These are phyloP conservation scores for Pythium folliculosum DNA, from an alignment of 352 stramenopile genomes.

Conservation along the genomic window DNA sequence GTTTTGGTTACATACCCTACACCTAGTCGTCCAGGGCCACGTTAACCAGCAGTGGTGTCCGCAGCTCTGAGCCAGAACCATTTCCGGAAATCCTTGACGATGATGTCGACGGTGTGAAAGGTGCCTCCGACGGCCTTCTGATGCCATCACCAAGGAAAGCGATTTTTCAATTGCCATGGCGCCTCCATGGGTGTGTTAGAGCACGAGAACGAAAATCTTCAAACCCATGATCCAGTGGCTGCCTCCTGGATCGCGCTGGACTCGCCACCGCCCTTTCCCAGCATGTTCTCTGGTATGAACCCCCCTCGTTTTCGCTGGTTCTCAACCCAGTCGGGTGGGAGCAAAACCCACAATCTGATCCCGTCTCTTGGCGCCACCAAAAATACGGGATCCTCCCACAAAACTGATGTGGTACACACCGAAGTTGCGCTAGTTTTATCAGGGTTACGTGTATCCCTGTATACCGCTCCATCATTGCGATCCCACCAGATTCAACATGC, in stretches of 20 bases:
- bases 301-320: not conserved
- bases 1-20: not conserved
- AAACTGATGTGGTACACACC: slow-evolving; percentile 1
- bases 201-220: no score
- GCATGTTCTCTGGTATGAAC: not conserved
- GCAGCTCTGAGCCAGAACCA: not conserved
- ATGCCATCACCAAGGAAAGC: no score
- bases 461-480: not conserved
- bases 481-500: not conserved
- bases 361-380: not conserved
- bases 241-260: not conserved
- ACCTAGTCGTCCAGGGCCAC: not conserved
- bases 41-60: not conserved
- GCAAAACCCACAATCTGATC: not conserved
- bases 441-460: not conserved
- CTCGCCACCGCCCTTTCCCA: not conserved
- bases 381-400: not conserved
- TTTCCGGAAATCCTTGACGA: not conserved
- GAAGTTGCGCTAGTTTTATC: not conserved
- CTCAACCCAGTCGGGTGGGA: not conserved
- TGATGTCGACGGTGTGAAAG: not conserved
- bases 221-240: no score
- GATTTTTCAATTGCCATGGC: no score
- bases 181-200: no score
- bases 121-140: not conserved